Base-by-base conservation (phyloP, 805 yeast species). In the Ascoidea asiatica region DNA sequence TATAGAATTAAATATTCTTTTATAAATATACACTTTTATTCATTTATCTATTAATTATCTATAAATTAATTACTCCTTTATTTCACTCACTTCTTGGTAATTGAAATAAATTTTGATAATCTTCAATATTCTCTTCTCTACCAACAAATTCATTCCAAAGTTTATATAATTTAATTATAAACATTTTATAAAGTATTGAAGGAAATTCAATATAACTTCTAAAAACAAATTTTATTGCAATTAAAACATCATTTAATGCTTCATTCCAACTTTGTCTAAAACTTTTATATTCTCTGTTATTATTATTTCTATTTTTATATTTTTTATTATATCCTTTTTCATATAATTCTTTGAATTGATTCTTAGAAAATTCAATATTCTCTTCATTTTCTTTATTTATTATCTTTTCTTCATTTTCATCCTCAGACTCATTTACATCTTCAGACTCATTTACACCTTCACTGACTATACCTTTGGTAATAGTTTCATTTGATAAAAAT, bases 111-210 rank as follows among this genome's bases (percentile, higher is more conserved):
- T 29, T 15, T 29, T 29, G 8, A 15, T 29, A 29, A 29, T 8
- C 35, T 15, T 29, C 35, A 29, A 8, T 29, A 29, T 29, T 15
- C 15, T 39, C 43, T 19, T 44, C 46, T 37, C 42, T 46, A 21
- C 49, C 49, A 38, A 49, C 44, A 22, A 44, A 49, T 11, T 22
- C 42, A 29, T 45, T 49, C 52, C 52, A 49, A 36, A 43, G 47
- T 33, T 40, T 20, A 21, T 45, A 46, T 15, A 47, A 20, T 17
- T 37, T 23, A 3, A 21, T 19, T 39, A 49, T 33, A 1, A 39
- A 21, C 11, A 49, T 40, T 4, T 21, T 37, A 18, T 43, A 47
- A 20, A 47, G 39, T 20, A 45, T 47, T 4, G 19, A 13, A n/a
- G 52, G 52, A 41, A 49, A 49, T 38, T 45, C 18, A 19, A 49